Evolutionary conservation across 1,139 yeast species (phyloP), one percentile per base, ranked within the genome.

Genomic region (Kodamaea plutei): DNA sequence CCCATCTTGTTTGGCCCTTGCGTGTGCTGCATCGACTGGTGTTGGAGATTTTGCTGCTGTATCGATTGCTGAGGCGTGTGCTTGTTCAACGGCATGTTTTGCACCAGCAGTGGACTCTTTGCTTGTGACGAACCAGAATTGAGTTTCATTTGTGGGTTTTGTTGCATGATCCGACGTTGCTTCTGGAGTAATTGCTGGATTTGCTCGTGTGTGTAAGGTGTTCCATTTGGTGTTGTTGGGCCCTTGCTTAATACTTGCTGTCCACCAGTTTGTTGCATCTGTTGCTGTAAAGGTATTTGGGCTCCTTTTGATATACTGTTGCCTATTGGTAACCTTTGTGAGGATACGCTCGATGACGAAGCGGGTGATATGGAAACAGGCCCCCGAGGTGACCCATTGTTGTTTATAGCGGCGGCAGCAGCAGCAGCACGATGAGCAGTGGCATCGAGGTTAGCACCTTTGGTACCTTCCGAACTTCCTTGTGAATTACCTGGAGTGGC

Each of bases 141-240:
- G 26, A 28, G 18, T 13, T 33, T 33, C 24, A 33, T 30, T 34
- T 43, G 36, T 33, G 56, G 58, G 19, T 53, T 56, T 38, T 64
- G 71, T 44, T 69, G 77, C 54, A 67, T 56, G 43, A 72, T 39
- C 36, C 74, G 60, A 35, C 77, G 58, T 39, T 73, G 79, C 36
- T 72, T 68, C 35, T 72, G 78, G 26, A 74, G 49, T 21, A 73
- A 50, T 35, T 70, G 75, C 43, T 74, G 80, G 10, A 74, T 57
- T 41, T 74, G 80, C 38, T 74, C 79, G 10, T 68, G 66, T 0
- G 78, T 69, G 33, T 72, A 69, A 5, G 75, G 75, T 1, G 75
- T 67, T 2, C 76, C 78, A 41, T 69, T 68, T 2, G 76, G 73
- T 2, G 72, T 64, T 0, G 72, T 61, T 6, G 76, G 69, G 19